These are phyloP conservation scores for Trichoderma gracile DNA, from an alignment of 2,329 filamentous ascomycete species.

Conservation along the genomic window DNA sequence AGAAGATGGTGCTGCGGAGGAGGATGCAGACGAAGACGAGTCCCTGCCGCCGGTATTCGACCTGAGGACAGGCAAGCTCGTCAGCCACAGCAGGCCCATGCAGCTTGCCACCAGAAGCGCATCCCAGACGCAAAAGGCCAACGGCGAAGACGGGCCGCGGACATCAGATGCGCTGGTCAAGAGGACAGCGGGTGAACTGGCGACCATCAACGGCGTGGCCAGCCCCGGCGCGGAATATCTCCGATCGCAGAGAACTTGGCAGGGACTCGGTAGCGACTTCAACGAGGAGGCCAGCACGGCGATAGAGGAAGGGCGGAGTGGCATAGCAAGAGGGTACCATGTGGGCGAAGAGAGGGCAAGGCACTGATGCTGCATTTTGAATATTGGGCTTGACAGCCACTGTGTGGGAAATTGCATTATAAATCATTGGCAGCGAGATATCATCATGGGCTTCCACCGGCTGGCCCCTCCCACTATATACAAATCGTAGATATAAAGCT, in stretches of 20 bases:
- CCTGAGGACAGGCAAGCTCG: slow-evolving; percentile 79
- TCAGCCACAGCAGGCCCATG: slow-evolving; percentile 78
- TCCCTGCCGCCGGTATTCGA: slow-evolving; percentile 90
- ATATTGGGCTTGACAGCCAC: not conserved
- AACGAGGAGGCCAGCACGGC: slow-evolving; percentile 59
- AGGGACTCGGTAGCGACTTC: slow-evolving; percentile 86
- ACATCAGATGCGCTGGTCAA: slow-evolving; percentile 53
- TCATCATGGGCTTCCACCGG: not conserved
- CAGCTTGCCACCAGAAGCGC: slow-evolving; percentile 40
- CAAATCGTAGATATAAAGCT: not conserved
- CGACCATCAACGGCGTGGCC: slow-evolving; percentile 78
- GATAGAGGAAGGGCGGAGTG: slow-evolving; percentile 83
- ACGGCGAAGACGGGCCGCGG: slow-evolving; percentile 25
- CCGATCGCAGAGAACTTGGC: slow-evolving; percentile 82
- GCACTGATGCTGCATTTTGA: slow-evolving; percentile 30
- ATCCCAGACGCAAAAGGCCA: slow-evolving; percentile 31
- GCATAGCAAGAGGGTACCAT: slow-evolving; percentile 84
- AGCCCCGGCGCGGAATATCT: slow-evolving; percentile 91
- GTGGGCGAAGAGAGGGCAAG: slow-evolving; percentile 61
- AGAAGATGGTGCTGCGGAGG: slow-evolving; percentile 41
- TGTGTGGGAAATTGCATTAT: not conserved
- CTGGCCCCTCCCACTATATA: slow-evolving; percentile 12
- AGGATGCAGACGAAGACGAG: slow-evolving; percentile 61
- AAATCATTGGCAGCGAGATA: not conserved
- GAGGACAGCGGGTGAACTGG: slow-evolving; percentile 64